Conservation (phyloP, 768 basidiomycete species). For the Lactifluus rugatus region DNA sequence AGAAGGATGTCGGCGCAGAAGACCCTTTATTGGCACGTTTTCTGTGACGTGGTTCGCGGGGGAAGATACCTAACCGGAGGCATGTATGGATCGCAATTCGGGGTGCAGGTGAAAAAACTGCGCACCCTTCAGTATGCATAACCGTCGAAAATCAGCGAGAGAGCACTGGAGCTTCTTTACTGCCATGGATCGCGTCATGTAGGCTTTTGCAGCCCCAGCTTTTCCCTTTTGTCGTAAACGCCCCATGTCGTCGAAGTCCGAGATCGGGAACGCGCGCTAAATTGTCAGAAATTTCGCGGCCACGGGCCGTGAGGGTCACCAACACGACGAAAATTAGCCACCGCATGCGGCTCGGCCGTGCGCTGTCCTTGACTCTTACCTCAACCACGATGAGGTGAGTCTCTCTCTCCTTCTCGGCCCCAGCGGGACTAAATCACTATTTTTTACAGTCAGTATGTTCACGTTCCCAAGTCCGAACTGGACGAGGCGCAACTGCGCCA, state of each 20-base stretch:
- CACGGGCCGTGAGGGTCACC: background rate
- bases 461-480: constrained; percentile 93
- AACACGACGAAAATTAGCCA: background rate
- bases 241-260: constrained; percentile 40
- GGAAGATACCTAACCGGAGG: constrained; percentile 72
- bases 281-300: background rate
- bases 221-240: constrained; percentile 78
- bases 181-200: constrained; percentile 81
- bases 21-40: constrained; percentile 97
- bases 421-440: background rate
- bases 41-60: constrained; percentile 84
- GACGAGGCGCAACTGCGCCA: constrained; percentile 95
- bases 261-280: background rate
- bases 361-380: background rate
- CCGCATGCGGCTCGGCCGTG: background rate
- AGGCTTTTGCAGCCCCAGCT: constrained; percentile 86
- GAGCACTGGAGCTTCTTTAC: constrained; percentile 96
- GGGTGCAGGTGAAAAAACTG: background rate
- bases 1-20: constrained; percentile 94
- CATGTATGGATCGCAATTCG: background rate
- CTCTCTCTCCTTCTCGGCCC: background rate
- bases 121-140: constrained; percentile 95
- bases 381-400: constrained; percentile 18
- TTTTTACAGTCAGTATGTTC: constrained; percentile 81
- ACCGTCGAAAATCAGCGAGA: constrained; percentile 87